Conservation (phyloP, 441 rosid species). For the Iberis amara region DNA sequence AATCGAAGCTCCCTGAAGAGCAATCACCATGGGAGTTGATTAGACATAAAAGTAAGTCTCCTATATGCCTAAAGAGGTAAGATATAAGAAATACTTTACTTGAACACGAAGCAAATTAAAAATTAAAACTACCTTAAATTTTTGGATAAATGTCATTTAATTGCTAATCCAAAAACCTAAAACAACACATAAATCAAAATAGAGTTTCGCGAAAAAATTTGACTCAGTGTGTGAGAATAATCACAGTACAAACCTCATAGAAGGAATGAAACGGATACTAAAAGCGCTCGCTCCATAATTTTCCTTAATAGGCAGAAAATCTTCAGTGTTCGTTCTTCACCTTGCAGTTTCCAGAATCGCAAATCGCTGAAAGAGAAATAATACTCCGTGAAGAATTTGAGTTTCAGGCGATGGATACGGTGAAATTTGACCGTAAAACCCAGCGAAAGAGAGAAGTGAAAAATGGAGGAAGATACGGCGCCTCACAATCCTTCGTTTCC, state of each 20-base stretch:
- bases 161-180: not conserved
- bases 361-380: not conserved
- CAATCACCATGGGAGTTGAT: not conserved
- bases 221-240: not conserved
- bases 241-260: conserved; percentile 23
- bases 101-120: conserved; percentile 25
- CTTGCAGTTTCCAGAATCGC: not conserved
- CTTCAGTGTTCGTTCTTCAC: too few relatives aligned
- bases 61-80: not conserved
- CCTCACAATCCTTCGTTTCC: not conserved
- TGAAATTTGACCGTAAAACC: not conserved
- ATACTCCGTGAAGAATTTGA: conserved; percentile 1
- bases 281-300: conserved; percentile 4
- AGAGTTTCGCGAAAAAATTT: too few relatives aligned
- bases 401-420: not conserved
- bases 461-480: conserved; percentile 10
- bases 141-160: too few relatives aligned
- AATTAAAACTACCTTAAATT: too few relatives aligned
- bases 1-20: not conserved
- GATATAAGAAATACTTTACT: conserved; percentile 22
- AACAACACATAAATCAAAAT: conserved; percentile 1
- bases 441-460: not conserved
- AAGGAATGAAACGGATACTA: not conserved
- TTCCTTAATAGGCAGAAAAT: not conserved
- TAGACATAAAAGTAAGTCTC: not conserved